Evolutionary conservation across 2,329 filamentous ascomycete genomes (phyloP).

Genomic region (Clonostachys sp.): DNA sequence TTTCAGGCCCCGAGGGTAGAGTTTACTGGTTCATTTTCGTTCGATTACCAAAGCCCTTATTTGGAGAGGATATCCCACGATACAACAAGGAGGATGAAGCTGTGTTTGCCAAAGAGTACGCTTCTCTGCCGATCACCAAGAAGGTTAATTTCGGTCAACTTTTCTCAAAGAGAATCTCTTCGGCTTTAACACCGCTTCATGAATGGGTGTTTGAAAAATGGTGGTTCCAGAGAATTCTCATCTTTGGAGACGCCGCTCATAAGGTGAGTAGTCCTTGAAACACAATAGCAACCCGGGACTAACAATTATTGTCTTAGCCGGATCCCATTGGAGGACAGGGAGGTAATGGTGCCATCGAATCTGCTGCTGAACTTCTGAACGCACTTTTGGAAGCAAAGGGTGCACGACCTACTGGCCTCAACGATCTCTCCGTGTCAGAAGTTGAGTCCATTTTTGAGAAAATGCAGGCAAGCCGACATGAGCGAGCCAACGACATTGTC

Average conservation of each 20-base stretch:
- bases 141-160: constrained; percentile 17
- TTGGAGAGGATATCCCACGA: neutral
- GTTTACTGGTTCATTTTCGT: constrained; percentile 1
- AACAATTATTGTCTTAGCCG: constrained; percentile 4
- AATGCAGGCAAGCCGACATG: constrained; percentile 8
- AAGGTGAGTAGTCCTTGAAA: constrained; percentile 10
- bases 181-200: constrained; percentile 20
- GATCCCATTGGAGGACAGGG: constrained; percentile 15
- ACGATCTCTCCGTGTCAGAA: constrained; percentile 1
- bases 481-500: too few species aligned
- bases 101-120: constrained; percentile 14
- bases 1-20: neutral
- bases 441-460: constrained; percentile 5
- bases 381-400: constrained; percentile 2
- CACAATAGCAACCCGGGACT: neutral
- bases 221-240: constrained; percentile 20
- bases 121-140: constrained; percentile 10
- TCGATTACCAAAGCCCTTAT: neutral
- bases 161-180: constrained; percentile 13
- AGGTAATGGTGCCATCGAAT: constrained; percentile 16
- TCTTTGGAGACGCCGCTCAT: constrained; percentile 23
- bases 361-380: neutral
- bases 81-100: neutral
- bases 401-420: constrained; percentile 1
- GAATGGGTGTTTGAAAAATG: constrained; percentile 23